Conservation (phyloP, 1,284 basidiomycete species). For the Coniophora puteana region DNA sequence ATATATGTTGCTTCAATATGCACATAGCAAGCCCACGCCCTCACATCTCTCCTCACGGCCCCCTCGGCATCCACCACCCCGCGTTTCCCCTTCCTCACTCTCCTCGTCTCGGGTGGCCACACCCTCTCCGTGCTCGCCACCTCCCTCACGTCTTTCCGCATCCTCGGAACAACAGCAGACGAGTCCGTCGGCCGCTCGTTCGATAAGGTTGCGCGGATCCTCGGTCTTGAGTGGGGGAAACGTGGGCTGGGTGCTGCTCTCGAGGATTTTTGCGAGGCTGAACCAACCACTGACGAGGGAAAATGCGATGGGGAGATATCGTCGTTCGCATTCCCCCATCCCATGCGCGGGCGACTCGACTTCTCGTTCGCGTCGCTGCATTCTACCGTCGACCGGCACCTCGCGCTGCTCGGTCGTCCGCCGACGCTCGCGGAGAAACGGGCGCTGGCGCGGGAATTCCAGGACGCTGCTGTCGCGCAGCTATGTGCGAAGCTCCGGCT, state of each 20-base stretch:
- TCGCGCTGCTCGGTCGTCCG: conserved; percentile 24
- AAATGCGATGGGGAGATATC: too few species aligned
- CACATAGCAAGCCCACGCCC: conserved; percentile 86
- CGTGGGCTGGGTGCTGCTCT: conserved; percentile 74
- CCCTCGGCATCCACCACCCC: conserved; percentile 43
- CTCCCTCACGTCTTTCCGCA: conserved; percentile 55
- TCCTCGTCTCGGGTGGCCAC: conserved; percentile 90
- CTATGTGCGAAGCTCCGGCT: conserved; percentile 71
- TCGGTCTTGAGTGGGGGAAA: conserved; percentile 60
- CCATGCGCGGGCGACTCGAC: conserved; percentile 52
- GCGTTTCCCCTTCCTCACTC: conserved; percentile 80
- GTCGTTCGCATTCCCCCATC: conserved; percentile 45
- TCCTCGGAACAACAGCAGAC: conserved; percentile 76
- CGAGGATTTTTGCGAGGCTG: conserved; percentile 57
- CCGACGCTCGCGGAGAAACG: conserved; percentile 33
- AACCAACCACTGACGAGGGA: conserved; percentile 24
- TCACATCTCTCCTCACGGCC: conserved; percentile 78
- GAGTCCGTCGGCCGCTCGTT: conserved; percentile 75
- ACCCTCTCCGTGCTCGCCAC: conserved; percentile 80
- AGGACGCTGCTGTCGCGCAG: conserved; percentile 67
- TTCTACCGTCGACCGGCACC: conserved; percentile 56
- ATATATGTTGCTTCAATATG: background rate
- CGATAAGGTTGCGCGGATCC: conserved; percentile 75
- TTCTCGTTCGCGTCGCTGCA: conserved; percentile 81
- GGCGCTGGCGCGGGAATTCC: conserved; percentile 68